Evolutionary conservation across 2,329 filamentous ascomycete genomes (phyloP).

Genomic region (Neodidymelliopsis sp.): DNA sequence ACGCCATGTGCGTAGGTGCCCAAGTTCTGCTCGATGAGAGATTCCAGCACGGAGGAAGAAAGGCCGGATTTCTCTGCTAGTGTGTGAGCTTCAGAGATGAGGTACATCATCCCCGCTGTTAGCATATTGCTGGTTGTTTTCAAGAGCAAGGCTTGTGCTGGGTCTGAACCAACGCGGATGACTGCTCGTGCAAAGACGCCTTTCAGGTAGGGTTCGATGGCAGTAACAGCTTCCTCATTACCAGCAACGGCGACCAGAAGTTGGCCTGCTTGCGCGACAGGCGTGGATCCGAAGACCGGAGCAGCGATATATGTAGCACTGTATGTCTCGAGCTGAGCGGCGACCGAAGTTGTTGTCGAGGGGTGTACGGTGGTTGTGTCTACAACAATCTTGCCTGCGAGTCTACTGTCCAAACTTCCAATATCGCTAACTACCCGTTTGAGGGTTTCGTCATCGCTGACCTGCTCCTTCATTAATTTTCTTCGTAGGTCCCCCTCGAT

Average conservation of each 20-base stretch:
- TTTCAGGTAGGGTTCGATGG: constrained; percentile 51
- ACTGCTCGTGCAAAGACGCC: constrained; percentile 53
- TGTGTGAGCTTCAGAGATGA: constrained; percentile 59
- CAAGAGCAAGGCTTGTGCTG: constrained; percentile 55
- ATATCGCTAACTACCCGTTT: constrained; percentile 40
- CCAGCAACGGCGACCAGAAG: constrained; percentile 59
- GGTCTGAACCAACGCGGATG: constrained; percentile 55
- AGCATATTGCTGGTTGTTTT: constrained; percentile 61
- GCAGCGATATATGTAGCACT: constrained; percentile 52
- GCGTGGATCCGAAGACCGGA: constrained; percentile 61
- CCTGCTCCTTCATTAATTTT: constrained; percentile 14
- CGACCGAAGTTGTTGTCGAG: constrained; percentile 46
- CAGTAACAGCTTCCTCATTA: constrained; percentile 43
- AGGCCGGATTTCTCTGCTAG: constrained; percentile 58
- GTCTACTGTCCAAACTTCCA: constrained; percentile 16
- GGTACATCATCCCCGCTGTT: constrained; percentile 59
- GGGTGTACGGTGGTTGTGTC: constrained; percentile 63
- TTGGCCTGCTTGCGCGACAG: constrained; percentile 56
- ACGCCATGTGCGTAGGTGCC: constrained; percentile 37
- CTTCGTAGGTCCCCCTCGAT: neutral
- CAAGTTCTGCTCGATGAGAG: constrained; percentile 50
- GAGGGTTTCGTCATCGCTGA: constrained; percentile 55
- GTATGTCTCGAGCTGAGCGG: constrained; percentile 35
- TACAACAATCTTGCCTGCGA: constrained; percentile 54
- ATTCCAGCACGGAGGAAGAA: constrained; percentile 51